Percentiles rank a stretch among this genome's conserved stretches.
Conservation (phyloP, 345 rosid species). For the Eutrema heterophyllum region DNA sequence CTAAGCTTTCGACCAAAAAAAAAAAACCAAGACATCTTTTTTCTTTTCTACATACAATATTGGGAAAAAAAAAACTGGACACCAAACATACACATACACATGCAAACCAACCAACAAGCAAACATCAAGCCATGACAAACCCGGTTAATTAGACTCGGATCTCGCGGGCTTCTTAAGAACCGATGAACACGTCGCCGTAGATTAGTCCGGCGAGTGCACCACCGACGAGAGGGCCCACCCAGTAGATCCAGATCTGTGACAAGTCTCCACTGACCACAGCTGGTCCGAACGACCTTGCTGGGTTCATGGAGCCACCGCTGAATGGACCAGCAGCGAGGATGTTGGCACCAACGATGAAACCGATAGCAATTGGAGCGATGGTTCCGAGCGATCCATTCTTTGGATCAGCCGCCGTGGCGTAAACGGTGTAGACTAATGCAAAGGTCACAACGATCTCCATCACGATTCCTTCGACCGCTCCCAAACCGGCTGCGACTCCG, state of each 20-base stretch:
- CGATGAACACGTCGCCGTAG: conserved; percentile 69
- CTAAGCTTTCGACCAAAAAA: no score
- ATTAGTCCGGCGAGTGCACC: conserved; percentile 82
- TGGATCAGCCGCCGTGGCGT: conserved; percentile 85
- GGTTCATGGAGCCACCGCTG: conserved; percentile 95
- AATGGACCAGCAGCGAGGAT: conserved; percentile 92
- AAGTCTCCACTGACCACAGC: conserved; percentile 77
- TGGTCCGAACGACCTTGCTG: conserved; percentile 88
- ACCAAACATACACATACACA: not conserved
- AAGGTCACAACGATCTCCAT: conserved; percentile 83
- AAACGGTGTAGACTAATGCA: conserved; percentile 77
- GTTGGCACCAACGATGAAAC: conserved; percentile 90
- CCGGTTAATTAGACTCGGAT: not conserved
- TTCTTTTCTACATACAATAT: not conserved
- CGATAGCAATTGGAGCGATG: conserved; percentile 81
- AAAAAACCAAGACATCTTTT: not conserved
- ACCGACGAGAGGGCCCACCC: conserved; percentile 78
- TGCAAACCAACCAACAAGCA: conserved; percentile 14
- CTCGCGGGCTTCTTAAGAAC: conserved; percentile 42
- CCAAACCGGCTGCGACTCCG: conserved; percentile 63
- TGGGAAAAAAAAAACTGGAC: not conserved
- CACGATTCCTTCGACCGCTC: conserved; percentile 47
- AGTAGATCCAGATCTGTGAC: conserved; percentile 66
- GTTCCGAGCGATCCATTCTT: conserved; percentile 69
- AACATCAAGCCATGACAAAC: not conserved